These are phyloP conservation scores for Glarea lozoyensis DNA, from an alignment of 495 filamentous ascomycete species.

Conservation along the genomic window DNA sequence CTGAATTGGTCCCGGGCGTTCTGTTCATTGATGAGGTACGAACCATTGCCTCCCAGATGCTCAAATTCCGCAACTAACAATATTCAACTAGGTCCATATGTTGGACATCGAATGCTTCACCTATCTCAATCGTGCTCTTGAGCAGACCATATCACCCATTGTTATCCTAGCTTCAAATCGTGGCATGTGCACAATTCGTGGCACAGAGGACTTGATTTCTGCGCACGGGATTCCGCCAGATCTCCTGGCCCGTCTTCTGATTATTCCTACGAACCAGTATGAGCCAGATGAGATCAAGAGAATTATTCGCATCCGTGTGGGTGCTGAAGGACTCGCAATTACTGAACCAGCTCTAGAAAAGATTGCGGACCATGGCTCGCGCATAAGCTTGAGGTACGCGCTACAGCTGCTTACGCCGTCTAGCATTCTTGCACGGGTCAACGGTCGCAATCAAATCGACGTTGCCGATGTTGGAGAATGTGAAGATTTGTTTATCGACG, in stretches of 20 bases:
- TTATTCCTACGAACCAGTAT: conserved; percentile 88
- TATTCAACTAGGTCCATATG: conserved; percentile 72
- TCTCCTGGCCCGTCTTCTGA: conserved; percentile 83
- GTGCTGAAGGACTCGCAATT: conserved; percentile 71
- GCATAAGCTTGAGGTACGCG: conserved; percentile 84
- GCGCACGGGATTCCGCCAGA: conserved; percentile 92
- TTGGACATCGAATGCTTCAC: conserved; percentile 98
- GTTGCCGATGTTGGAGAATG: conserved; percentile 80
- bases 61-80: conserved; percentile 2
- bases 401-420: conserved; percentile 88
- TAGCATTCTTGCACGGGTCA: conserved; percentile 50
- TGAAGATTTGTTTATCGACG: conserved; percentile 84
- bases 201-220: conserved; percentile 71
- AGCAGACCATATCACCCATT: conserved; percentile 86
- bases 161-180: conserved; percentile 97
- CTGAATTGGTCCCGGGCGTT: conserved; percentile 92
- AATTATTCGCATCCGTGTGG: conserved; percentile 75
- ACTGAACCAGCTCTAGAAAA: conserved; percentile 76
- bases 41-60: conserved; percentile 3
- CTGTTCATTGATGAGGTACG: conserved; percentile 96
- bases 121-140: conserved; percentile 93
- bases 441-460: conserved; percentile 67
- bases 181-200: conserved; percentile 80
- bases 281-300: conserved; percentile 75
- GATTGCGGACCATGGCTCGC: conserved; percentile 74